Evolutionary conservation across 1,284 basidiomycete genomes (phyloP), one percentile per base, ranked within the genome.

Genomic region (Marasmius oreades): DNA sequence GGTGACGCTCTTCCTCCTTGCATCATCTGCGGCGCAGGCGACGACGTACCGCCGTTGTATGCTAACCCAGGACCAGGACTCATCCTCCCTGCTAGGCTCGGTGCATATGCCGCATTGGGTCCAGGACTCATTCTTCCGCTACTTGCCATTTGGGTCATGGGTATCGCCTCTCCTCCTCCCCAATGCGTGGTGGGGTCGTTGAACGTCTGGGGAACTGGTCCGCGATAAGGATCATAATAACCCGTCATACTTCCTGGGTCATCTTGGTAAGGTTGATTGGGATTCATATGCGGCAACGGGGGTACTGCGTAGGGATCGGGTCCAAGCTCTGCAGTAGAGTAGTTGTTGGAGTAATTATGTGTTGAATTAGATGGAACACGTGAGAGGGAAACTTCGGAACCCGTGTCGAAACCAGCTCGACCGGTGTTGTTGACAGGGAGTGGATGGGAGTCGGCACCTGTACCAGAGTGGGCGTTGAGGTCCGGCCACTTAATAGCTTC

Each of bases 401-500:
- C 79, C 12, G 84, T 86, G 56, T 78, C 81, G 65, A 86, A 86
- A 36, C 85, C 88, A 42, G 82, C 71, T 45, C 82, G 79, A 55
- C 83, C 85, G 0, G 86, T 84, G 56, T 77, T 74, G 47, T 84
- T 76, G 0, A 86, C 81, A 11, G 88, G 88, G 6, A 90, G 73
- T 16, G 86, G 78, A 55, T 83, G 81, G 8, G 76, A 74, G 51
- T 84, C 68, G 2, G 67, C 61, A 26, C 67, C 71, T 31, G 33
- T 31, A 55, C 76, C 77, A 55, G 77, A 74, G 64, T 90, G 88
- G 1, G 80, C 69, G 67, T 90, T 90, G 47, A 92, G 77, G 63
- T 92, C 90, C 1, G 90, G 90, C 90, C 90, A 92, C 71, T 92
- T 92, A 72, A 92, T 92, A 26, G 87, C 87, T 70, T 90, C 88